phyloP scores from a whole-genome alignment of 140 eudicot genomes.

The Flaveria floridana region DNA sequence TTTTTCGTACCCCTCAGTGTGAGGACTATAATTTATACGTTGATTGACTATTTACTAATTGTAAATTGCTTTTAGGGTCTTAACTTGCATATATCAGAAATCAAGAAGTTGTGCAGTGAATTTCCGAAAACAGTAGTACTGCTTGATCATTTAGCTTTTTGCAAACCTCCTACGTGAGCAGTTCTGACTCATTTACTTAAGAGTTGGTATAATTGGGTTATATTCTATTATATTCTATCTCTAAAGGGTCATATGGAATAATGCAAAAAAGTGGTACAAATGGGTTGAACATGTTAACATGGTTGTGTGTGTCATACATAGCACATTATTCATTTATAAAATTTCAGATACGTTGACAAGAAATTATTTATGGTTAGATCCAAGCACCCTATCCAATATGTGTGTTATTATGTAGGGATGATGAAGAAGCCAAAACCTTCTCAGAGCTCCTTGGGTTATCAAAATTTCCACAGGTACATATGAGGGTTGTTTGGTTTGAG shows the following conservation, averaged over 20 bases:
- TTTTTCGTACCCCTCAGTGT: neutral
- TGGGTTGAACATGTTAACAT: neutral
- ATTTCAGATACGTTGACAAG: neutral
- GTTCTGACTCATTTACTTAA: neutral
- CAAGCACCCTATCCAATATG: neutral
- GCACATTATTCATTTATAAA: neutral
- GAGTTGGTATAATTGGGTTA: neutral
- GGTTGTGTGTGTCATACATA: neutral
- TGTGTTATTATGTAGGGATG: conserved; percentile 44
- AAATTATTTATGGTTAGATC: neutral
- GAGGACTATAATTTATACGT: neutral
- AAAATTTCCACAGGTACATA: conserved; percentile 67
- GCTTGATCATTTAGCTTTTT: conserved; percentile 84
- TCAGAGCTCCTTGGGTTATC: conserved; percentile 57
- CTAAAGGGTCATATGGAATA: neutral
- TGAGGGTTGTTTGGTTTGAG: neutral
- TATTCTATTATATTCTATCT: neutral
- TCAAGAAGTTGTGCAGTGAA: conserved; percentile 63
- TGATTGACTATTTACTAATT: neutral
- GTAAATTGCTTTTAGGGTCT: conserved; percentile 58
- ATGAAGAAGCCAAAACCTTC: conserved; percentile 49
- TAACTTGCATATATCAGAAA: conserved; percentile 64
- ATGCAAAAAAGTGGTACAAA: neutral
- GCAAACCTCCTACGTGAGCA: conserved; percentile 78
- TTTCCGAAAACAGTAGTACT: conserved; percentile 68